Percentiles rank a stretch among this genome's conserved stretches.
phyloP scores from a whole-genome alignment of 306 rosid species.

The Dryas drummondii region DNA sequence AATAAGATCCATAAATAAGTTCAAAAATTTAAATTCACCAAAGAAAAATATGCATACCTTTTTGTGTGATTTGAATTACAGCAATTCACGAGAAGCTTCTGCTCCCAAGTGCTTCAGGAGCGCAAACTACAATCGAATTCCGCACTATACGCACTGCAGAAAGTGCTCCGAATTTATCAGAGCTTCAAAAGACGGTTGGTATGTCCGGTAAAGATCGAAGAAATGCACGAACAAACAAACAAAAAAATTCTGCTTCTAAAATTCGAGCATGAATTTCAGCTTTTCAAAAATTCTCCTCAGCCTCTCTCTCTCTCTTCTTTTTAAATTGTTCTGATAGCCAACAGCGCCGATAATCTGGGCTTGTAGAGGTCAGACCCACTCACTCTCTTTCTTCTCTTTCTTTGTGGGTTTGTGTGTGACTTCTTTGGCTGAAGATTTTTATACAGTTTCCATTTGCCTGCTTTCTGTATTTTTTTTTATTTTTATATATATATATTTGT shows the following conservation, averaged over 20 bases:
- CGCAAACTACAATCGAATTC: neutral
- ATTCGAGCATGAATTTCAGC: constrained; percentile 15
- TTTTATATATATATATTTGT: constrained; percentile 9
- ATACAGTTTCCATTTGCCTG: constrained; percentile 40
- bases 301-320: neutral
- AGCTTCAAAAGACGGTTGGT: constrained; percentile 2
- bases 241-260: constrained; percentile 16
- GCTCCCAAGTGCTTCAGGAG: neutral
- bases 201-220: neutral
- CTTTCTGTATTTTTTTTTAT: constrained; percentile 27
- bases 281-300: constrained; percentile 7
- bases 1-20: too few species aligned
- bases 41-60: constrained; percentile 9
- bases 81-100: constrained; percentile 9
- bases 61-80: neutral
- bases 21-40: constrained; percentile 6
- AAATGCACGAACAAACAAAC: neutral
- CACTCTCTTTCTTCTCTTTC: constrained; percentile 13
- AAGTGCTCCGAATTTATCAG: constrained; percentile 24
- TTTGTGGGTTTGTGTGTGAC: constrained; percentile 9
- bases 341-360: too few species aligned
- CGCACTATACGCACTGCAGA: constrained; percentile 18
- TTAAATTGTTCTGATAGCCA: constrained; percentile 32
- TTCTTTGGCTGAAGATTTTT: constrained; percentile 41
- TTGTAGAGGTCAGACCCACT: constrained; percentile 40